phyloP scores from a whole-genome alignment of 768 basidiomycete species.

The Collybia sordida region DNA sequence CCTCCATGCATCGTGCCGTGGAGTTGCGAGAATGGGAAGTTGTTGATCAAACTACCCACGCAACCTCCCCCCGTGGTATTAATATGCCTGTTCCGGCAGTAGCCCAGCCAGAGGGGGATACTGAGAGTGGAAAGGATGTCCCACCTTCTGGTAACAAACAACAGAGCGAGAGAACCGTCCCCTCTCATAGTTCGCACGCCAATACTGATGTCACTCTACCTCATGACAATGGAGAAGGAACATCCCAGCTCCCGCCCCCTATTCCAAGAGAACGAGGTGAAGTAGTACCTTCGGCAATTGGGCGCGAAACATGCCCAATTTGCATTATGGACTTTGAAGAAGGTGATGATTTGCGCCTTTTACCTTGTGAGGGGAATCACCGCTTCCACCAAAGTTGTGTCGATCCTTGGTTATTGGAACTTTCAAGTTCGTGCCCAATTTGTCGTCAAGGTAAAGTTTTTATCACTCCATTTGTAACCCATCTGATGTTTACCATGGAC shows the following conservation, averaged over 20 bases:
- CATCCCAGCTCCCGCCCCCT: slow-evolving; percentile 13
- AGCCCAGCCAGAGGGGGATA: neutral
- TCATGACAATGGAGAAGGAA: slow-evolving; percentile 17
- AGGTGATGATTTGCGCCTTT: slow-evolving; percentile 85
- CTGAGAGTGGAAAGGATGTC: neutral
- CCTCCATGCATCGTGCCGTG: slow-evolving; percentile 6
- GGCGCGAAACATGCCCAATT: slow-evolving; percentile 89
- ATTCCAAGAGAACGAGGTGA: slow-evolving; percentile 27
- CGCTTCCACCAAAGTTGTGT: slow-evolving; percentile 89
- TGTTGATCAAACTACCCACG: slow-evolving; percentile 2
- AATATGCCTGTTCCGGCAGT: neutral
- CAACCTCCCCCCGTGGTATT: too few species aligned
- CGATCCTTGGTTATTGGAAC: slow-evolving; percentile 89
- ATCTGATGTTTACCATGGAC: neutral
- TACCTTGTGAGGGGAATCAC: slow-evolving; percentile 92
- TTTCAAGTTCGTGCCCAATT: slow-evolving; percentile 89
- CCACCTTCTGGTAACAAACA: neutral
- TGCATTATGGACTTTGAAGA: slow-evolving; percentile 94
- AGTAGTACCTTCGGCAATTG: slow-evolving; percentile 64
- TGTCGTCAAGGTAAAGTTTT: slow-evolving; percentile 76
- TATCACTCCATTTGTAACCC: neutral
- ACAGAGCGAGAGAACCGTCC: neutral
- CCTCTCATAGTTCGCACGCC: neutral
- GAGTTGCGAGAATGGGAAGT: slow-evolving; percentile 13
- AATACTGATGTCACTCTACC: neutral